Evolutionary conservation across 2,329 filamentous ascomycete genomes (phyloP).

Genomic region (Colletotrichum camelliae): DNA sequence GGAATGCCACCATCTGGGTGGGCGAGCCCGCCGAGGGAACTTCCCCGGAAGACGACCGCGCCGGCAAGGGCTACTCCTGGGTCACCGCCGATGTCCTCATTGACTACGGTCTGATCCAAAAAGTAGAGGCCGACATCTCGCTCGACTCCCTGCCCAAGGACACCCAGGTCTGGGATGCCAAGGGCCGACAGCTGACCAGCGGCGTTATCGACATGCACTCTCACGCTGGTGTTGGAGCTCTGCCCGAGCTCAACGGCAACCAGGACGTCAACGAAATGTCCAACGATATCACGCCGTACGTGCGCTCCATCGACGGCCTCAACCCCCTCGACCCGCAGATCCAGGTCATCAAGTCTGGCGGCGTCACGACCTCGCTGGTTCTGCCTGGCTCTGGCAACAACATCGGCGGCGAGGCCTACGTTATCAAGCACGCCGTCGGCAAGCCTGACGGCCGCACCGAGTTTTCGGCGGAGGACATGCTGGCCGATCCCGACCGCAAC

Average conservation of each 20-base stretch:
- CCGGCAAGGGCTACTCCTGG: conserved; percentile 67
- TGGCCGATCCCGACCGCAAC: conserved; percentile 68
- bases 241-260: conserved; percentile 61
- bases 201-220: conserved; percentile 78
- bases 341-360: conserved; percentile 73
- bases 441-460: conserved; percentile 64
- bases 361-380: conserved; percentile 72
- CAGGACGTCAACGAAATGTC: conserved; percentile 69
- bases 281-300: conserved; percentile 69
- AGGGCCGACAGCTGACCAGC: conserved; percentile 65
- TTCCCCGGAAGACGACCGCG: conserved; percentile 56
- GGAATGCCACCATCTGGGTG: conserved; percentile 70
- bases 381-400: conserved; percentile 76
- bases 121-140: conserved; percentile 52
- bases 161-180: conserved; percentile 59
- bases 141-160: conserved; percentile 48
- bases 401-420: conserved; percentile 73
- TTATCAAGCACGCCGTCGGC: conserved; percentile 72
- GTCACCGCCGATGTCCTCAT: conserved; percentile 64
- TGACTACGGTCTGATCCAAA: conserved; percentile 65
- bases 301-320: conserved; percentile 69
- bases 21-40: conserved; percentile 63
- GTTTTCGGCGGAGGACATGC: conserved; percentile 66
- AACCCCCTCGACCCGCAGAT: conserved; percentile 69
- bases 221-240: conserved; percentile 64